phyloP scores from a whole-genome alignment of 768 basidiomycete species.

The Pseudohyphozyma bogoriensis region DNA sequence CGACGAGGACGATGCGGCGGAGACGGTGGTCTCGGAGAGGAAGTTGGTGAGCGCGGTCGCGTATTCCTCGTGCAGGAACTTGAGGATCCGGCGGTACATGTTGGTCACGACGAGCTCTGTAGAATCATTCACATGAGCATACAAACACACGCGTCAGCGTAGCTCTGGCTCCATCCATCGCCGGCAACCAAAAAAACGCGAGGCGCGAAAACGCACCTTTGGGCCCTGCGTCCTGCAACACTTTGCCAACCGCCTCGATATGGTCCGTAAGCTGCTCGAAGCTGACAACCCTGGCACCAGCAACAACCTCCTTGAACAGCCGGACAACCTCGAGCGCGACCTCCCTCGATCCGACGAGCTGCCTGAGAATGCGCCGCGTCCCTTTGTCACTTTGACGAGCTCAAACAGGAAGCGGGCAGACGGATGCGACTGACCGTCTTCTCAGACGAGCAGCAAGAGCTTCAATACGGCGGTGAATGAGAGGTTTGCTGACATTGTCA shows the following conservation, averaged over 20 bases:
- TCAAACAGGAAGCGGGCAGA: constrained; percentile 1
- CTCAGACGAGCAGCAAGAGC: constrained; percentile 31
- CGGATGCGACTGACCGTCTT: constrained; percentile 30
- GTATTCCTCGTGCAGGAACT: constrained; percentile 92
- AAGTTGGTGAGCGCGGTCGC: constrained; percentile 54
- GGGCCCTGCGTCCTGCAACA: constrained; percentile 80
- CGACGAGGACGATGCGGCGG: constrained; percentile 10
- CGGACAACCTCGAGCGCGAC: constrained; percentile 82
- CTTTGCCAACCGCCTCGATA: constrained; percentile 67
- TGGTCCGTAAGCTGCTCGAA: constrained; percentile 73
- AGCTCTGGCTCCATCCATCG: too few species aligned
- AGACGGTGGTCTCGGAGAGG: constrained; percentile 11
- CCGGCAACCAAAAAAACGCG: too few species aligned
- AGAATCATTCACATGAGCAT: too few species aligned
- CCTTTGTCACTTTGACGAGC: neutral
- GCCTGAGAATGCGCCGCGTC: constrained; percentile 47
- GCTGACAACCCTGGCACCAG: constrained; percentile 72
- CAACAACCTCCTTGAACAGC: constrained; percentile 78
- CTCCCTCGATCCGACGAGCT: constrained; percentile 79
- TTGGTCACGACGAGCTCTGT: constrained; percentile 94
- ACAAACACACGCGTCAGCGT: neutral
- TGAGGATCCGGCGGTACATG: constrained; percentile 81
- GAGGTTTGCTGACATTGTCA: constrained; percentile 15
- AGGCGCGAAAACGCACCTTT: constrained; percentile 53
- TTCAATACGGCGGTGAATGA: constrained; percentile 30